Percentiles rank a stretch among this genome's conserved stretches.
phyloP scores from a whole-genome alignment of 805 yeast genomes.

The Lipomyces kockii region DNA sequence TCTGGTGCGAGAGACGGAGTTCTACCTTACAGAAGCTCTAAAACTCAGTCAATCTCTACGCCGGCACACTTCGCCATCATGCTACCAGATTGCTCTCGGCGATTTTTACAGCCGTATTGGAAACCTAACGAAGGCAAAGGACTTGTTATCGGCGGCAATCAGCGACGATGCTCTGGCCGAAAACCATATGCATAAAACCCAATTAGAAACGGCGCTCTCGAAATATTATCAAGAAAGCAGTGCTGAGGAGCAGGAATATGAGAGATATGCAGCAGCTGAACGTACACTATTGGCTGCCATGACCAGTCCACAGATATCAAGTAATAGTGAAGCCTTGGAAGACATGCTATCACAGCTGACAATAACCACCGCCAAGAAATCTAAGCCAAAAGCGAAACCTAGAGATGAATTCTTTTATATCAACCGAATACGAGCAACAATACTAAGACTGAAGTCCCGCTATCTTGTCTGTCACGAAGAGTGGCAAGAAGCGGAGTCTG shows the following conservation, averaged over 20 bases:
- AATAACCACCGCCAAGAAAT: not conserved
- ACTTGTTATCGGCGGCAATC: constrained; percentile 3
- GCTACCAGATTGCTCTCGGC: constrained; percentile 22
- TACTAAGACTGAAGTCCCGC: constrained; percentile 9
- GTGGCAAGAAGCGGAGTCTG: constrained; percentile 20
- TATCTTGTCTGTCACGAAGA: not conserved
- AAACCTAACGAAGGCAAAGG: constrained; percentile 19
- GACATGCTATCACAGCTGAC: constrained; percentile 13
- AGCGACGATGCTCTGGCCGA: not conserved
- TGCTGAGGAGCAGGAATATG: constrained; percentile 7
- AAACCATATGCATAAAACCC: constrained; percentile 2
- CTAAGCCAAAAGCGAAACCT: not conserved
- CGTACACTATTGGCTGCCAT: not conserved
- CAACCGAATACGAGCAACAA: constrained; percentile 3
- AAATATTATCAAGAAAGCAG: constrained; percentile 5
- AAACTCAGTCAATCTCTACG: constrained; percentile 39
- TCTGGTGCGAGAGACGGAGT: constrained; percentile 48
- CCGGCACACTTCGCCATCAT: constrained; percentile 31
- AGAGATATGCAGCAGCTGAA: constrained; percentile 10
- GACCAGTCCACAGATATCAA: not conserved
- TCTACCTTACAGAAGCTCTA: constrained; percentile 45
- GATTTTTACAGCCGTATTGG: constrained; percentile 32
- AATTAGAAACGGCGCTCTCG: not conserved
- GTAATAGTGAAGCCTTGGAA: not conserved
- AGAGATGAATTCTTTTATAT: constrained; percentile 5